Conservation (phyloP, 345 rosid genomes). For the Bretschneidera sinensis region DNA sequence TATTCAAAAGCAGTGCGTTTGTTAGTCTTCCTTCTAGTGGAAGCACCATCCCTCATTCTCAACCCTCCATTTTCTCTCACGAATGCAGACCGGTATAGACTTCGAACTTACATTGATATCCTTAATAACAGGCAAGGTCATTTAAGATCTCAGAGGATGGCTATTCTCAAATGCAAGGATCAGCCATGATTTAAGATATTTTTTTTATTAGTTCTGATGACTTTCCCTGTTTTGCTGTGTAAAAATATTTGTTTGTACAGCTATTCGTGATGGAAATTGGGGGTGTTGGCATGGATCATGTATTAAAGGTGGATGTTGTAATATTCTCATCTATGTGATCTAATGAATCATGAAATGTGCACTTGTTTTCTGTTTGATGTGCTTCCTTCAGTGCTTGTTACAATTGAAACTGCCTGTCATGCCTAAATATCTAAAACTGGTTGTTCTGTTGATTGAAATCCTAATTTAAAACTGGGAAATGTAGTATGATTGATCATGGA, state of each 20-base stretch:
- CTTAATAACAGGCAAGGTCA: slow-evolving; percentile 66
- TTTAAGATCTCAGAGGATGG: slow-evolving; percentile 51
- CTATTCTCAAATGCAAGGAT: slow-evolving; percentile 44
- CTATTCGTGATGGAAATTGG: slow-evolving; percentile 38
- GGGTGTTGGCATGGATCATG: slow-evolving; percentile 15
- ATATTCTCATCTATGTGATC: slow-evolving; percentile 24
- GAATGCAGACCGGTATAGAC: slow-evolving; percentile 67
- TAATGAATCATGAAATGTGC: slow-evolving; percentile 5
- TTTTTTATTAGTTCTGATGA: slow-evolving; percentile 5
- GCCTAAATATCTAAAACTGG: too few species aligned
- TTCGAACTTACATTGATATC: slow-evolving; percentile 57
- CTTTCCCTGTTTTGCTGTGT: slow-evolving; percentile 20
- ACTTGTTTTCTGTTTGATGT: not conserved
- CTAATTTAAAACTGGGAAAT: too few species aligned
- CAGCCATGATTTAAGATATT: slow-evolving; percentile 26
- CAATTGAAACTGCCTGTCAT: too few species aligned
- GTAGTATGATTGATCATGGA: too few species aligned
- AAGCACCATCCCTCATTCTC: slow-evolving; percentile 81
- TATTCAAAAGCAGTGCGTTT: slow-evolving; percentile 73
- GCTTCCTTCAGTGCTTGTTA: too few species aligned
- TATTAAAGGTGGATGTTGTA: slow-evolving; percentile 33
- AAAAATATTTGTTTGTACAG: slow-evolving; percentile 63
- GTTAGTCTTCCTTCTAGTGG: slow-evolving; percentile 73
- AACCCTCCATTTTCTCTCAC: slow-evolving; percentile 92
- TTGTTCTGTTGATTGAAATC: too few species aligned